Evolutionary conservation across 1,284 basidiomycete species (phyloP).

Genomic region (Austroboletus novae-zelandiae): DNA sequence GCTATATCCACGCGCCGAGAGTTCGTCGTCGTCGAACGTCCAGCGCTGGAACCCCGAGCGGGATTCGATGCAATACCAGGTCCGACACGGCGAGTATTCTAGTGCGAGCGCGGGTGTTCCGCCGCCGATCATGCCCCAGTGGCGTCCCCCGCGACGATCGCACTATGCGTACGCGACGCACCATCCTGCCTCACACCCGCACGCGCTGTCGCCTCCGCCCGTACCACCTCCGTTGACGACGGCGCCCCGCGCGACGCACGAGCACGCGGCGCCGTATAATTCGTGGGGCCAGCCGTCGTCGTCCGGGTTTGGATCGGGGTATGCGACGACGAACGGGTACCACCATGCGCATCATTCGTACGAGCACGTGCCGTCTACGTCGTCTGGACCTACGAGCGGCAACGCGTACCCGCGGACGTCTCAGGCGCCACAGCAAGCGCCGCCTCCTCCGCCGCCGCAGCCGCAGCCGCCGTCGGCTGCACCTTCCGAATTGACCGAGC

Average conservation of each 20-base stretch:
- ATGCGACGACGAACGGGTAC: conserved; percentile 3
- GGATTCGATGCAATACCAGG: conserved; percentile 12
- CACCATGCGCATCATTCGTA: neutral
- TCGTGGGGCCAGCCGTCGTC: conserved; percentile 15
- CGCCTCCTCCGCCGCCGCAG: conserved; percentile 4
- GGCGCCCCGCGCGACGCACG: conserved; percentile 3
- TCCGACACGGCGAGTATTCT: conserved; percentile 10
- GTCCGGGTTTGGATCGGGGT: conserved; percentile 7
- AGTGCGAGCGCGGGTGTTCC: conserved; percentile 1
- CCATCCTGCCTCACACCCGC: conserved; percentile 5
- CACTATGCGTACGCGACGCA: conserved; percentile 28
- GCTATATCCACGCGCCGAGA: conserved; percentile 1
- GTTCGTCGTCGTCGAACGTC: neutral
- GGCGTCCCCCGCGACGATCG: conserved; percentile 29
- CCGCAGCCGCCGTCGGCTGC: conserved; percentile 9
- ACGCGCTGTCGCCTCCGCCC: neutral
- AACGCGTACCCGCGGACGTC: conserved; percentile 14
- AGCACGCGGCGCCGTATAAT: conserved; percentile 15
- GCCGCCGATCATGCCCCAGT: conserved; percentile 21
- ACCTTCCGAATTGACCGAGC: conserved; percentile 44
- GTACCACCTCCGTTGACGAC: neutral
- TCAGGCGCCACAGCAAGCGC: neutral
- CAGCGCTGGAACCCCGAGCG: conserved; percentile 20
- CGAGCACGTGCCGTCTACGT: neutral
- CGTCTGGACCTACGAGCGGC: neutral